These are phyloP conservation scores for Melastoma candidum DNA, from an alignment of 441 rosid genomes.

Conservation along the genomic window DNA sequence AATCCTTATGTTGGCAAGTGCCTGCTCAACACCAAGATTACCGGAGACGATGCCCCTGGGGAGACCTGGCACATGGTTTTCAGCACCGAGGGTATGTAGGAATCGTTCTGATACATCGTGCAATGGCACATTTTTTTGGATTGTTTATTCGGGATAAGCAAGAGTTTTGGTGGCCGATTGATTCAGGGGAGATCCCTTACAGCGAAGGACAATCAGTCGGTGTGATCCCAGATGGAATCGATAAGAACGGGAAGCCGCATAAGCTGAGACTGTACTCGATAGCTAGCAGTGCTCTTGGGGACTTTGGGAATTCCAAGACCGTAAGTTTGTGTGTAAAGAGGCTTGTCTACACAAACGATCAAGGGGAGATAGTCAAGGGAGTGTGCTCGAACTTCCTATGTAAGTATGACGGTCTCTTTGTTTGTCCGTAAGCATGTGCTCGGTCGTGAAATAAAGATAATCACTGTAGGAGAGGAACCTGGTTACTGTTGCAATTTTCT, in stretches of 20 bases:
- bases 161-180: slow-evolving; percentile 2
- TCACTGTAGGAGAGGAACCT: too few relatives aligned
- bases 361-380: slow-evolving; percentile 84
- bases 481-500: too few relatives aligned
- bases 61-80: slow-evolving; percentile 98
- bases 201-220: slow-evolving; percentile 98
- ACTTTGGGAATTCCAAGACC: slow-evolving; percentile 91
- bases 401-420: slow-evolving; percentile 22
- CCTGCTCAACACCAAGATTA: slow-evolving; percentile 89
- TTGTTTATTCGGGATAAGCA: background rate
- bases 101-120: too few relatives aligned
- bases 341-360: slow-evolving; percentile 75
- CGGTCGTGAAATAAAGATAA: too few relatives aligned
- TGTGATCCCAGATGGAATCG: slow-evolving; percentile 75
- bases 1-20: slow-evolving; percentile 70
- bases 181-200: slow-evolving; percentile 72
- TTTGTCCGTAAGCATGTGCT: too few relatives aligned
- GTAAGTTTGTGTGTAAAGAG: slow-evolving; percentile 87
- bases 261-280: slow-evolving; percentile 87
- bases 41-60: slow-evolving; percentile 97
- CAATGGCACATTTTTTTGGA: background rate
- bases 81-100: slow-evolving; percentile 64
- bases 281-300: slow-evolving; percentile 97
- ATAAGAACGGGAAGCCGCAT: slow-evolving; percentile 92
- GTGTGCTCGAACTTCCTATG: slow-evolving; percentile 98